Base-by-base conservation (phyloP, 108 stramenopile genomes). In the Cyclotella choctawhatcheeana region DNA sequence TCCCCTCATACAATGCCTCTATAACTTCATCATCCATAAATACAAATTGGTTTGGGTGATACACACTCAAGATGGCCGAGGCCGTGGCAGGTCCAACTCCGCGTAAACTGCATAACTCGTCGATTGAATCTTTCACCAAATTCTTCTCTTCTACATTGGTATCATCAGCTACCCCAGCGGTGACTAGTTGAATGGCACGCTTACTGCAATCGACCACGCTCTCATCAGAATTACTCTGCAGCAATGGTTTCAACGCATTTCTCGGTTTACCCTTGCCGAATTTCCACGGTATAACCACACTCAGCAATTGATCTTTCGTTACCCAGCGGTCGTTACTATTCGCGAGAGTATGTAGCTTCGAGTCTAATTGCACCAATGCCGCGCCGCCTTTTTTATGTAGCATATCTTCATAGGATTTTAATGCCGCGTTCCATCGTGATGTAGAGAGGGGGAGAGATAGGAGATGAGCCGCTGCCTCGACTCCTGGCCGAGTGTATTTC, bases 21-120 rank as follows among this genome's bases (percentile, higher is more conserved):
- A 93, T 89, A 10, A 87, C 88, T 78, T 93, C 89, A 64, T 93
- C 92, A 68, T 90, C 85, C 92, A 93, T 89, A 68, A 86, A 93
- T n/a, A 71, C 82, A 77, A 93, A 90, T 6, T 82, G 4, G 56
- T 86, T 83, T 10, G 87, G 89, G 2, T 62, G 53, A 31, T 81
- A 73, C 17, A 87, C 58, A 26, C 77, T 73, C 26, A 93, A 44
- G 33, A 93, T 51, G 3, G 89, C 89, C 25, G 84, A 86, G 0
- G 92, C 89, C 8, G 86, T 88, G 8, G 89, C 89, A 0, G 89
- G 89, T 26, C 89, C 89, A 0, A 93, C 85, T 16, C 92, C 89
- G 17, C 75, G 79, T 0, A 90, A 71, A 27, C 82, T 64, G 25
- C 82, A 79, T 13, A 93, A 21, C 58, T 72, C 76, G 20, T 53